These are phyloP conservation scores for Tuber borchii DNA, from an alignment of 495 filamentous ascomycete species.

Conservation along the genomic window DNA sequence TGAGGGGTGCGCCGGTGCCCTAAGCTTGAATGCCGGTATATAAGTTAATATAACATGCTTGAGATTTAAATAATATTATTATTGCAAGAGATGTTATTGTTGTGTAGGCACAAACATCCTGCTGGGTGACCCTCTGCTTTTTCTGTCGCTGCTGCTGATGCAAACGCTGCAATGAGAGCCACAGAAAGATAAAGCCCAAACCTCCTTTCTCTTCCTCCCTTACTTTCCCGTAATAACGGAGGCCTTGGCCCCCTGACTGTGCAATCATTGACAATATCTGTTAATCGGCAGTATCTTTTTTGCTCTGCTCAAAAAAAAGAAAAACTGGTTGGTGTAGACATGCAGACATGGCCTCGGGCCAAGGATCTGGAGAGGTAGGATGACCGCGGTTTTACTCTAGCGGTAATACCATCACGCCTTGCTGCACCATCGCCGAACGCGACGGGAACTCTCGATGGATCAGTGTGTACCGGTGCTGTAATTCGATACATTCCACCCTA, in stretches of 20 bases:
- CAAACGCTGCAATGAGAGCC: not conserved
- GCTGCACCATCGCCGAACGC: not conserved
- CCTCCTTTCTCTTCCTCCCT: not conserved
- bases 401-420: conserved; percentile 7
- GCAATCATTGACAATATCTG: not conserved
- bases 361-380: not conserved
- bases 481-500: too few species aligned
- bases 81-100: not conserved
- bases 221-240: not conserved
- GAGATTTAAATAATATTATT: not conserved
- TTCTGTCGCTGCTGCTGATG: not conserved
- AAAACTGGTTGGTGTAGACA: not conserved
- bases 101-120: not conserved
- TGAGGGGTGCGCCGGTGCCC: not conserved
- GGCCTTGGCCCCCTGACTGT: not conserved
- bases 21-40: not conserved
- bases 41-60: too few species aligned
- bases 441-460: not conserved
- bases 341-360: not conserved
- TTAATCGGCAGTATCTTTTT: not conserved
- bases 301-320: not conserved
- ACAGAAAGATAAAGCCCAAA: not conserved
- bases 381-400: not conserved
- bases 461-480: not conserved
- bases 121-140: not conserved